Conservation (phyloP, 345 rosid species). For the Acer yangbiense region DNA sequence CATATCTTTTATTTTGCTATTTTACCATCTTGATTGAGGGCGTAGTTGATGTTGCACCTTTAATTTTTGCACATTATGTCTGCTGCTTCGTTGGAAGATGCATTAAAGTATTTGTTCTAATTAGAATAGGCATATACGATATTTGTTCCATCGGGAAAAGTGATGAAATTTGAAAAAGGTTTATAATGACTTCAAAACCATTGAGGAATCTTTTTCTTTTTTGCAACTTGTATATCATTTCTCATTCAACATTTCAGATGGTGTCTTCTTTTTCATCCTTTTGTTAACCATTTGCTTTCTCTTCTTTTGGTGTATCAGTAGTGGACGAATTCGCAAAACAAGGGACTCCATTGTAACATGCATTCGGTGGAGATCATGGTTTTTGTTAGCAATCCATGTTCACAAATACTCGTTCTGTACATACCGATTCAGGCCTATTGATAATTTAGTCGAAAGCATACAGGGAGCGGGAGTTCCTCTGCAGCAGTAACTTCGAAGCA, state of each 20-base stretch:
- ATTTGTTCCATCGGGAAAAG: neutral
- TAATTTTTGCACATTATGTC: neutral
- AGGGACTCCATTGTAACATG: conserved; percentile 22
- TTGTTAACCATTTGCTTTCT: neutral
- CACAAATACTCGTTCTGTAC: conserved; percentile 14
- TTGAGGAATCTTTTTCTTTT: neutral
- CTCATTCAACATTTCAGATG: neutral
- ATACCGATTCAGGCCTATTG: conserved; percentile 21
- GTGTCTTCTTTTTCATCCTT: neutral
- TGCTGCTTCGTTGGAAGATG: neutral
- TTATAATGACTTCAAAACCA: neutral
- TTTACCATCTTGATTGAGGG: neutral
- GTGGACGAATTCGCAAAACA: conserved; percentile 35
- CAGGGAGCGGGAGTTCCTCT: neutral
- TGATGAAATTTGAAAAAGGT: neutral
- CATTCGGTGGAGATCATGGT: neutral
- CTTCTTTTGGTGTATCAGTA: conserved; percentile 32
- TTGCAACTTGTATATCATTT: neutral
- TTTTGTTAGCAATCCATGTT: neutral
- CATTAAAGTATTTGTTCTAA: neutral
- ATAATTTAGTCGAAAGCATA: conserved; percentile 1
- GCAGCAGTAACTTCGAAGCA: neutral
- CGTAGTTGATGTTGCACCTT: neutral
- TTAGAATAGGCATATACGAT: neutral
- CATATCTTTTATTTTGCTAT: neutral